phyloP scores from a whole-genome alignment of 371 early-diverging fungal genomes.

The Mortierella sp. region DNA sequence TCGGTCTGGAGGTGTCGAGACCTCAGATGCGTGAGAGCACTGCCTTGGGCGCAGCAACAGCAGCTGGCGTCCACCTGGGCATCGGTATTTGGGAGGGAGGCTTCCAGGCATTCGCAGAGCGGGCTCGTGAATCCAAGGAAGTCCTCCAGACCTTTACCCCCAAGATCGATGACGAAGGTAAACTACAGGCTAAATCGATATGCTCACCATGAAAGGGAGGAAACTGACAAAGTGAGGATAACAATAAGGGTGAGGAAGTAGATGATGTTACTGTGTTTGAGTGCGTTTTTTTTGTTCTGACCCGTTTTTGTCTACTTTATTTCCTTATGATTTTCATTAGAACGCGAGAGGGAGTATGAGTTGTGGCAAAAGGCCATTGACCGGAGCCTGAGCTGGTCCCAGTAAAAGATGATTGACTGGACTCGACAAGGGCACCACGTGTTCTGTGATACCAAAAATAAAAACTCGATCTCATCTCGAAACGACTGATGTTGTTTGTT shows the following conservation, averaged over 20 bases:
- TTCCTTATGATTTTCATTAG: constrained; percentile 31
- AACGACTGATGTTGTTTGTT: background rate
- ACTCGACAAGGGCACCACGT: background rate
- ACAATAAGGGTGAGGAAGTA: background rate
- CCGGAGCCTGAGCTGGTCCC: constrained; percentile 77
- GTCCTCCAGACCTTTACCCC: constrained; percentile 56
- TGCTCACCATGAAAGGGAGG: background rate
- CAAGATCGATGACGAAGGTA: constrained; percentile 46
- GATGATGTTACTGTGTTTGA: background rate
- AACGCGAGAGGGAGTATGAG: constrained; percentile 73
- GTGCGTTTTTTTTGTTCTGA: constrained; percentile 33
- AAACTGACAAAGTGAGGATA: background rate
- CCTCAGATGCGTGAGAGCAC: constrained; percentile 95
- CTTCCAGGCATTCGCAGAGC: constrained; percentile 48
- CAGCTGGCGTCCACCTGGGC: constrained; percentile 82
- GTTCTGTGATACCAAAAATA: background rate
- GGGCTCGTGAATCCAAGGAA: constrained; percentile 40
- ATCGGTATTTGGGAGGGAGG: constrained; percentile 81
- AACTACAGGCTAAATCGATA: background rate
- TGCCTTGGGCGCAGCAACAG: constrained; percentile 94
- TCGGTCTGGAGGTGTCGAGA: constrained; percentile 87
- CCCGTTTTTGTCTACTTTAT: background rate
- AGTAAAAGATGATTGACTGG: constrained; percentile 5
- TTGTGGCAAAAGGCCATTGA: constrained; percentile 93
- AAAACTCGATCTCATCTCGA: background rate